Percentiles rank a stretch among this genome's conserved stretches.
Conservation (phyloP, 1,284 basidiomycete species). For the Gymnopus androsaceus region DNA sequence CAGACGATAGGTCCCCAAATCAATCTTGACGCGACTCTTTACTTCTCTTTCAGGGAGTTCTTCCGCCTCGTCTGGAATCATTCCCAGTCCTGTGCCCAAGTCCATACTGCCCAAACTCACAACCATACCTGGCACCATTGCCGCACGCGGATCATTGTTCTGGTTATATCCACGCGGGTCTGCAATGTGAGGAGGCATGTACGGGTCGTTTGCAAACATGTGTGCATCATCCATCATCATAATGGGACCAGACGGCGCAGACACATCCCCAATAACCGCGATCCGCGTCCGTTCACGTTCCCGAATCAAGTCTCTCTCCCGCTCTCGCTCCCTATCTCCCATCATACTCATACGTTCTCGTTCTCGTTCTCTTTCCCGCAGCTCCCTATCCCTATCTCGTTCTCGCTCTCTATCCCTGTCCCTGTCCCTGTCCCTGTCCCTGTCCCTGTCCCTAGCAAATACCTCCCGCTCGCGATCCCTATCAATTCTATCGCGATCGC, state of each 20-base stretch:
- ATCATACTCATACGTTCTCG: constrained; percentile 10
- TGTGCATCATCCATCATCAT: not conserved
- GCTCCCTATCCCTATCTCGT: constrained; percentile 16
- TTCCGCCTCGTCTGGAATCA: not conserved
- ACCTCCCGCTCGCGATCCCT: constrained; percentile 20
- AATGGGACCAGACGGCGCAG: not conserved
- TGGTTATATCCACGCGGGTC: no score
- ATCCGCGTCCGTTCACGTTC: constrained; percentile 10
- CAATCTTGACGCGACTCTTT: constrained; percentile 38
- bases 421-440: constrained; percentile 14
- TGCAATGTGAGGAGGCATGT: not conserved
- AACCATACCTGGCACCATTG: no score
- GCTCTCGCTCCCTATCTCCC: constrained; percentile 6
- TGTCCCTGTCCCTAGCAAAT: constrained; percentile 15
- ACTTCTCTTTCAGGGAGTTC: constrained; percentile 26
- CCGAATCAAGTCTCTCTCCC: constrained; percentile 13
- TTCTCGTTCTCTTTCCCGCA: constrained; percentile 2
- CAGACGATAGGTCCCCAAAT: constrained; percentile 70
- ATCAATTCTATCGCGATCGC: constrained; percentile 11
- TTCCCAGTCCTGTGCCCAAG: not conserved
- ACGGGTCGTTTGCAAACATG: not conserved
- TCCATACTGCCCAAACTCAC: constrained; percentile 12
- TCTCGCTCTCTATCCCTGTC: not conserved
- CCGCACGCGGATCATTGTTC: no score
- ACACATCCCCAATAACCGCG: constrained; percentile 6